Base-by-base conservation (phyloP, 805 yeast species). In the Yamadazyma takamatsuzukensis region DNA sequence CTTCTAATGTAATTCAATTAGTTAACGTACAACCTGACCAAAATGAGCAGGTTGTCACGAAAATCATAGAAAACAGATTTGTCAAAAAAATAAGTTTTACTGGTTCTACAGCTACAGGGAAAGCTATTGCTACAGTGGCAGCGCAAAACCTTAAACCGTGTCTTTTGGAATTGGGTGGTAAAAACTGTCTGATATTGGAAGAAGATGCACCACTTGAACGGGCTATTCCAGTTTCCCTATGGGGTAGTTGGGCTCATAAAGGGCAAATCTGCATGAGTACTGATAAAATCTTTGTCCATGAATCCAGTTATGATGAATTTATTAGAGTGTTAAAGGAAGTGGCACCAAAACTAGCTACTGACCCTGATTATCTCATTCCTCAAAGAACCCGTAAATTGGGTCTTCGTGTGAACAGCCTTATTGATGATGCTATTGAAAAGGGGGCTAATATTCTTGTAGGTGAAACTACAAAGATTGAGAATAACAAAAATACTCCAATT, bases 221-320 rank as follows among this genome's bases (percentile, higher is more conserved):
- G 23, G 69, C 74, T 1, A 44, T 60, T 2, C 37, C 43, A 1
- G 33, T 33, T 11, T 46, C 52, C 17, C 25, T 65, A 6, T 54
- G 58, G 56, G 48, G 61, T 16, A 46, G 63, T 7, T 67, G 69
- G 70, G 45, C 55, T 30, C 68, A 70, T 41, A 63, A 58, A 40
- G 76, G 74, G 9, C 75, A 70, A 35, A 58, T 70, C 15, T 71
- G 76, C 44, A 70, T 70, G 74, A 54, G 64, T 32, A 58, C 69
- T 1, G 74, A 70, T 30, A 44, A 49, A 6, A 48, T 65, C 1
- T 66, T 39, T 32, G 47, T 70, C 21, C 61, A 66, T 25, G 66
- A 60, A 25, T 18, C 40, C 0, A 45, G 60, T 2, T 67, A 64
- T 33, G 58, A 59, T 4, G 45, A 56, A 23, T 52, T 58, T 18